These are phyloP conservation scores for Ceratobasidium sp. DNA, from an alignment of 1,284 basidiomycete species.

Conservation along the genomic window DNA sequence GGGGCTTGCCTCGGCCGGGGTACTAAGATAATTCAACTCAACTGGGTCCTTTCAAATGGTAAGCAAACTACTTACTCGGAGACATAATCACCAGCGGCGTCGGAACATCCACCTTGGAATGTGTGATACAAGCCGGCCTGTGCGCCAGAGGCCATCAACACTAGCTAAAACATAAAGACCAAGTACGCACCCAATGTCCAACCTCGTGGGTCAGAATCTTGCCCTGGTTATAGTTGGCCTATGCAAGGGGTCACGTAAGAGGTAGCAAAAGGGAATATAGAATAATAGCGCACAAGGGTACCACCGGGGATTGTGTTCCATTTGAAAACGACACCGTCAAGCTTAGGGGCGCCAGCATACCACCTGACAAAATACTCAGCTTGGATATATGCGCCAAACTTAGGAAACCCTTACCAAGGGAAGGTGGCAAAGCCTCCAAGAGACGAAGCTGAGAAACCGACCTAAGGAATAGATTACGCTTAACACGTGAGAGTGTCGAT, in stretches of 20 bases:
- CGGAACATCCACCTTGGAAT: background rate
- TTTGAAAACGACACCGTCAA: background rate
- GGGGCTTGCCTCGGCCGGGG: background rate
- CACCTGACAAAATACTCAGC: background rate
- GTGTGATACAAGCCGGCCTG: background rate
- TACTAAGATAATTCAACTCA: background rate
- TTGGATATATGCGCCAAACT: background rate
- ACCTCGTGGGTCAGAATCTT: constrained; percentile 4
- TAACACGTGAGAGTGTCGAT: background rate
- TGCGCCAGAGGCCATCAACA: background rate
- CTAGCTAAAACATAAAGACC: background rate
- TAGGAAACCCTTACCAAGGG: background rate
- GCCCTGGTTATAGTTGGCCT: background rate
- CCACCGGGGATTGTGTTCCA: constrained; percentile 1
- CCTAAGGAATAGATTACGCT: background rate
- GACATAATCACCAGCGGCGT: background rate
- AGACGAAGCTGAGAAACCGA: background rate
- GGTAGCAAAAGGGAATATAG: background rate
- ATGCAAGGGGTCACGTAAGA: background rate
- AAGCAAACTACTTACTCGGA: background rate
- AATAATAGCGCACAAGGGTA: background rate
- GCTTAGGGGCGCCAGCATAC: background rate
- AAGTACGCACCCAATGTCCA: background rate
- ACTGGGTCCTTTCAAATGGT: background rate
- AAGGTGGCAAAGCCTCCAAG: background rate